Evolutionary conservation across 768 basidiomycete genomes (phyloP).

Genomic region (Imleria badia): DNA sequence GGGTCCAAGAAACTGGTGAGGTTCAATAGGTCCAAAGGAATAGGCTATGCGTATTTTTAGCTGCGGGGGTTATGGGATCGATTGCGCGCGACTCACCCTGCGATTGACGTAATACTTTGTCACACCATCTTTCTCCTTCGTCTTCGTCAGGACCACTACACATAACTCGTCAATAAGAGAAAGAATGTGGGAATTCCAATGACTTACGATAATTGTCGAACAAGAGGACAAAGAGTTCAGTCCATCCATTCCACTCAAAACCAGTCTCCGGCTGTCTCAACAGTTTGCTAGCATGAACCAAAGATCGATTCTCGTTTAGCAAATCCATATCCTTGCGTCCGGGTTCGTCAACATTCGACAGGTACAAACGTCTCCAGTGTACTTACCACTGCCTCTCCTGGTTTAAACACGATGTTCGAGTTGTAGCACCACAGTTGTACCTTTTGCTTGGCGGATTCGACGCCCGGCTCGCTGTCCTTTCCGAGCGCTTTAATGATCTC

Average conservation of each 20-base stretch:
- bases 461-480: conserved; percentile 86
- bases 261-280: conserved; percentile 87
- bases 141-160: conserved; percentile 86
- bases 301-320: conserved; percentile 73
- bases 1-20: conserved; percentile 82
- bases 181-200: too few species aligned
- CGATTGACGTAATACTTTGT: conserved; percentile 80
- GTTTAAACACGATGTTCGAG: conserved; percentile 75
- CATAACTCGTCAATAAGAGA: conserved; percentile 10
- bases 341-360: background rate
- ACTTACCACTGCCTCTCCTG: conserved; percentile 65
- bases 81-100: conserved; percentile 49
- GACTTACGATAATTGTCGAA: conserved; percentile 92
- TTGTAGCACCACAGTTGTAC: conserved; percentile 89
- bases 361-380: background rate
- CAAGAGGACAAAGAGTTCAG: conserved; percentile 83
- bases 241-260: conserved; percentile 87
- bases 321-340: conserved; percentile 81
- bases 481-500: conserved; percentile 85
- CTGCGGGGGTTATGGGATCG: background rate
- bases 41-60: conserved; percentile 55
- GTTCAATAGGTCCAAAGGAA: conserved; percentile 87
- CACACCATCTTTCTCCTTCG: conserved; percentile 72
- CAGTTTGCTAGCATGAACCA: conserved; percentile 82
- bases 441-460: conserved; percentile 81